Evolutionary conservation across 257 asterid species (phyloP), one percentile per base, ranked within the genome.

Genomic region (Primulina tabacum): DNA sequence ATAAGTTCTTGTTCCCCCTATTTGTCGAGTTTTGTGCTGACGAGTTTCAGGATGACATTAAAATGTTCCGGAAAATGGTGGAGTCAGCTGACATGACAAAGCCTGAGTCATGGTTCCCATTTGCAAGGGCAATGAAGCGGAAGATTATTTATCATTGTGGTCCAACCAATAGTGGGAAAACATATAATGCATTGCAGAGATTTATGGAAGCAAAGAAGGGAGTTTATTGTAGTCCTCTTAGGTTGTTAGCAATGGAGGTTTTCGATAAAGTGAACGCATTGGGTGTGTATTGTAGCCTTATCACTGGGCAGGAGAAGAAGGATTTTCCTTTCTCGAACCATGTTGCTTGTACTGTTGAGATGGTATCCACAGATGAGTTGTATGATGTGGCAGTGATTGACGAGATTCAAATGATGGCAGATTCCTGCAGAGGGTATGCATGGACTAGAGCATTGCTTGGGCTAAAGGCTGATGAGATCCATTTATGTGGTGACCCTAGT

Each of bases 401-500:
- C 77, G 97, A 93, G 69, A 93, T 93, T 76, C 99, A 90, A 64
- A 90, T 93, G 99, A 83, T 93, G 89, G 84, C 96, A 21, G 99
- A 93, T 79, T 73, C 96, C 1, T 53, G 78, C 57, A 76, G 99
- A 81, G 99, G 99, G 38, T 81, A 83, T 81, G 99, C 99, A 33
- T 93, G 99, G 99, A 90, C 96, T 30, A 77, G 95, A 82, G 97
- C 99, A 29, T 67, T 93, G 71, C 91, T 90, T 5, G 97, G 97
- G 61, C 71, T 93, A 68, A 90, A 87, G 79, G 97, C 99, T 50
- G 99, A 90, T 71, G 99, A 93, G 83, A 86, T 93, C 58, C 99
- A 93, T 80, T 72, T 90, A 67, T 89, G 99, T 63, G 99, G 99
- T n/a, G 99, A 93, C 85, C 97, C 99, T 11, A 93, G 99, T 82